A percentile compares a stretch with the other conserved stretches of the same genome.
These are phyloP conservation scores for Phlebiopsis flavidoalba DNA, from an alignment of 768 basidiomycete species.

Conservation along the genomic window DNA sequence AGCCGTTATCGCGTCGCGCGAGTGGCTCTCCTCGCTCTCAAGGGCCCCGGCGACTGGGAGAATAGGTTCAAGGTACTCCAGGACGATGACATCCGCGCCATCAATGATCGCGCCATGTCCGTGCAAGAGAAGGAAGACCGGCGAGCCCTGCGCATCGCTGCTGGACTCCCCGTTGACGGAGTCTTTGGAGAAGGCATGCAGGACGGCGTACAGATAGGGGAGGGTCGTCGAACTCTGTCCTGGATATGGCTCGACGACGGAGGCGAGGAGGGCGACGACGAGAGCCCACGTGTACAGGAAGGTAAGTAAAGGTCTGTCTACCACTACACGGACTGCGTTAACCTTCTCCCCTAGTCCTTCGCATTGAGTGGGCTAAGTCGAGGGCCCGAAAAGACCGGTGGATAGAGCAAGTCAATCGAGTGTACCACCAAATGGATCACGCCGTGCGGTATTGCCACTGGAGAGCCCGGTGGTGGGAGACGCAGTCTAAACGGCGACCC, in stretches of 20 bases:
- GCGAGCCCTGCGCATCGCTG: neutral
- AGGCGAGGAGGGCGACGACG: no score
- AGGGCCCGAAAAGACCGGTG: no score
- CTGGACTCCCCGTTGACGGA: neutral
- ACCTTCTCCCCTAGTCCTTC: no score
- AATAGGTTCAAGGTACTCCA: neutral
- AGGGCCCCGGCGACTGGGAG: neutral
- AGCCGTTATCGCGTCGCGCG: neutral
- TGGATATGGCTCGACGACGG: neutral
- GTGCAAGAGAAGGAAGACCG: neutral
- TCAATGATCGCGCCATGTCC: neutral
- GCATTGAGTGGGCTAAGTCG: no score
- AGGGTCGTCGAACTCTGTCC: neutral
- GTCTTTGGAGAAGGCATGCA: neutral
- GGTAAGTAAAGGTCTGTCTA: no score
- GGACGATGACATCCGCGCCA: neutral
- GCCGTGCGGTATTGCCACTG: no score
- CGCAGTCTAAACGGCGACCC: no score
- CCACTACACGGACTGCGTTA: no score
- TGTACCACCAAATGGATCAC: no score
- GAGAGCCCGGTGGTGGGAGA: no score
- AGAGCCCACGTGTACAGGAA: no score
- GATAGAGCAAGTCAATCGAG: no score
- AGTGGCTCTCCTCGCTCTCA: neutral
- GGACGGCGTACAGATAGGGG: neutral